Base-by-base conservation (phyloP, 2,329 filamentous ascomycete genomes). In the Neonectria faginata region DNA sequence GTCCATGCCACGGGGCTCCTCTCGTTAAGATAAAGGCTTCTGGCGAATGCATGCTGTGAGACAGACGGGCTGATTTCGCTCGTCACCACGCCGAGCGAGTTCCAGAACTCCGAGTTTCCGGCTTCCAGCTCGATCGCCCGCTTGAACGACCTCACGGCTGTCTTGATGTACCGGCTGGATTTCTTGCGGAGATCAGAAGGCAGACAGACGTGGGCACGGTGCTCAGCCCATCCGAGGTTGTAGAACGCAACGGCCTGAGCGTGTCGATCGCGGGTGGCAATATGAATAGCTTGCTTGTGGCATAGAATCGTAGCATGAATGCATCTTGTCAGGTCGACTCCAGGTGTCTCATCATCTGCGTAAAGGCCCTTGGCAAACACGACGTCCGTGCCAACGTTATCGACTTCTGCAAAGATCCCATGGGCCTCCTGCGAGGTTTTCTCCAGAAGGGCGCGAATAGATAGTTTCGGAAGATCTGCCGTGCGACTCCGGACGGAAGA, bases 201-300 rank as follows among this genome's bases (percentile, higher is more conserved):
- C 20, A 93, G 82, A 73, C 89, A 92, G 11, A 84, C 81, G 74
- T 97, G 92, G 0, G 94, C 92, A 48, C 91, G 88, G 75, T 96
- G 89, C 77, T 99, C 96, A 1, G 93, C 92, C 92, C 94, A 98
- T 45, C 96, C 96, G 18, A 99, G 83, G 74, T 99, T 99, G 79
- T 97, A 99, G 86, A 95, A 96, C 0, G 94, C 93, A n/a, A 98
- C 92, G 1, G 96, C 93, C 79, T 97, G 94, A 3, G 95, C 94
- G 76, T 97, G 92, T 8, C 88, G 77, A 74, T 99, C 94, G 63
- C 89, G 83, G 1, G 89, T 82, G 16, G 91, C 91, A 42, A 89
- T 86, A 70, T 91, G 82, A 14, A 98, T 89, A 8, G 94, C 94
- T 67, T 92, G 88, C 77, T 98, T 99, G 77, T 97, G 92, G 6